Evolutionary conservation across 345 rosid species (phyloP).

Genomic region (Salix exigua): DNA sequence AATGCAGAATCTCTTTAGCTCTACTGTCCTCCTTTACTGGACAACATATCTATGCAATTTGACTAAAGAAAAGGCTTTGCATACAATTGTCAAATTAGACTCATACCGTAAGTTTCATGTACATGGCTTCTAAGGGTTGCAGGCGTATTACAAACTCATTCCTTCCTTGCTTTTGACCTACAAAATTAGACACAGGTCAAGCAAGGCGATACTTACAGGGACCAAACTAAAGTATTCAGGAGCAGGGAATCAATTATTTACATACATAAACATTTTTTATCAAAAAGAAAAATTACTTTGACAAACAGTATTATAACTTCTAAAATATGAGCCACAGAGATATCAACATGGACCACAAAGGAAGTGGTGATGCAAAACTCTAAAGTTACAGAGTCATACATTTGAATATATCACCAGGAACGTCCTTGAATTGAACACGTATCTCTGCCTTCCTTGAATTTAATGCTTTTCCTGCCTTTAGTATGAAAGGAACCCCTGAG

Average conservation of each 20-base stretch:
- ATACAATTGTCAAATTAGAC: neutral
- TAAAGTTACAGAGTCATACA: constrained; percentile 38
- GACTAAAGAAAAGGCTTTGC: neutral
- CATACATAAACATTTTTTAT: neutral
- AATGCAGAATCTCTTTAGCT: neutral
- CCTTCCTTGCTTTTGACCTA: constrained; percentile 94
- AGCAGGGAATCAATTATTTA: neutral
- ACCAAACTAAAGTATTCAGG: neutral
- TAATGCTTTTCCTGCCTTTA: constrained; percentile 98
- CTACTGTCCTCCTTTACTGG: neutral
- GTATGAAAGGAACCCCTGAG: constrained; percentile 89
- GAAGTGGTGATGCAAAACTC: constrained; percentile 4
- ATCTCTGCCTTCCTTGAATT: constrained; percentile 98
- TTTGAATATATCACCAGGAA: constrained; percentile 95
- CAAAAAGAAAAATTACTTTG: neutral
- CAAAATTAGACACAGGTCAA: constrained; percentile 11
- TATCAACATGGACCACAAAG: neutral
- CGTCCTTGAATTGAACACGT: constrained; percentile 96
- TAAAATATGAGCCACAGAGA: neutral
- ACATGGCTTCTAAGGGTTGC: constrained; percentile 95
- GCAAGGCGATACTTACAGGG: neutral
- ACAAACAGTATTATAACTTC: neutral
- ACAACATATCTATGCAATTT: neutral
- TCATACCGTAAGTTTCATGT: constrained; percentile 96
- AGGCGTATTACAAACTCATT: constrained; percentile 96